Conservation (phyloP, 495 filamentous ascomycete genomes). For the Aspergillus saccharolyticus region DNA sequence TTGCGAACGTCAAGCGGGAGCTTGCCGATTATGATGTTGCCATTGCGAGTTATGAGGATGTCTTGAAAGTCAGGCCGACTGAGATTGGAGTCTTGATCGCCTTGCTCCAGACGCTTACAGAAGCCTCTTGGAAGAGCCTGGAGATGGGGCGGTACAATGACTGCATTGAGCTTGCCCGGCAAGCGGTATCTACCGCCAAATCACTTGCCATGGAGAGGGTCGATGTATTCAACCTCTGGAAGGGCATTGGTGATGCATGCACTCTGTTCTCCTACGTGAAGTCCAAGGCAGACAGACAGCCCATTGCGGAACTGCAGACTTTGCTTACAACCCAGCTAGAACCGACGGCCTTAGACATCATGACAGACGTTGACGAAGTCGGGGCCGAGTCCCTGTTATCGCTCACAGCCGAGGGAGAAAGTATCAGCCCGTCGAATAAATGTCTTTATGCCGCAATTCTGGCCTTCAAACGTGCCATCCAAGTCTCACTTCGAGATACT, state of each 20-base stretch:
- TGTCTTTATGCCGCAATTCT: conserved; percentile 68
- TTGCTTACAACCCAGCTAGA: conserved; percentile 53
- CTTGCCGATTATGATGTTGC: conserved; percentile 84
- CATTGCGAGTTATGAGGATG: conserved; percentile 65
- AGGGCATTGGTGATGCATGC: conserved; percentile 84
- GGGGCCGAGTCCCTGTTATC: conserved; percentile 37
- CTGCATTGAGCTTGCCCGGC: conserved; percentile 59
- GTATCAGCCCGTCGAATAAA: conserved; percentile 30
- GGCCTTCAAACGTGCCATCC: conserved; percentile 80
- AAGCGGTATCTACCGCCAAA: conserved; percentile 52
- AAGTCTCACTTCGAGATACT: conserved; percentile 63
- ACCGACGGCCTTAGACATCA: conserved; percentile 50
- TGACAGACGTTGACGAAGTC: conserved; percentile 69
- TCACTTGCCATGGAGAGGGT: conserved; percentile 46
- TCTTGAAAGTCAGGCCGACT: conserved; percentile 57
- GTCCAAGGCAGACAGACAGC: conserved; percentile 53
- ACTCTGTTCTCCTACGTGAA: conserved; percentile 76
- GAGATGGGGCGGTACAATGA: conserved; percentile 81
- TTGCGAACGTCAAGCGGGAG: conserved; percentile 92
- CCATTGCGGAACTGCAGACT: conserved; percentile 44
- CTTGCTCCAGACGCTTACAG: conserved; percentile 77
- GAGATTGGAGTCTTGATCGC: conserved; percentile 87
- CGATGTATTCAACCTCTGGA: conserved; percentile 92
- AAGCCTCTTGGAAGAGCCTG: conserved; percentile 70
- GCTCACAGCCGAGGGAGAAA: conserved; percentile 39